Evolutionary conservation across 1,139 yeast genomes (phyloP), one percentile per base, ranked within the genome.

Genomic region (Pichia sp.): DNA sequence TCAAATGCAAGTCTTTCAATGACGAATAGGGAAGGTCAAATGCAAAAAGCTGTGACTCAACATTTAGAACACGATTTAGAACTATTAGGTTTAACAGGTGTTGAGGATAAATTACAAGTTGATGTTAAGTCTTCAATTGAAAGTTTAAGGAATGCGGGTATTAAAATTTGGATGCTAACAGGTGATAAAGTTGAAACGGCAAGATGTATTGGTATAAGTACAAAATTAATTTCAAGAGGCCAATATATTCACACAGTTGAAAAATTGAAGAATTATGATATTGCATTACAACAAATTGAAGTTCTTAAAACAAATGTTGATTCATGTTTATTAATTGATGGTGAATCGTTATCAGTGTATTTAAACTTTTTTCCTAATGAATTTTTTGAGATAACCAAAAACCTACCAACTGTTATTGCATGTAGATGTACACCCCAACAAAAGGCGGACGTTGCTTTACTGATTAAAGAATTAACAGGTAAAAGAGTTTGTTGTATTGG

Each of bases 141-240:
- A 68, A 72, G 92, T 36, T 73, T 94, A 55, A 75, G 98, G 58
- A 92, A 94, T 68, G 99, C 98, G 0, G 98, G 98, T 2, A 81
- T 94, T 50, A 88, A 88, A 61, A 92, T 94, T 46, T 94, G 99
- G 99, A 94, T 94, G 98, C 72, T 94, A 45, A 94, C 99, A 0
- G 99, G 99, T 55, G 99, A 94, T 64, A 94, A 94, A 65, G 97
- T 92, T 9, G 99, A 94, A 67, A 94, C 99, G 0, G 98, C 98
- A 1, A 79, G 88, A 53, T 92, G 98, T 74, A 97, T 94, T 35
- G 89, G 97, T 24, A 86, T 94, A 18, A 86, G 96, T 64, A 94
- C 97, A 24, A 82, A 90, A 61, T 77, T 94, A 49, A 92, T 94
- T 41, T 77, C 95, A 3, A 78, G 97, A 53, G 97, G 98, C 7